These are phyloP conservation scores for Diaporthe ilicicola DNA, from an alignment of 2,329 filamentous ascomycete genomes.

Conservation along the genomic window DNA sequence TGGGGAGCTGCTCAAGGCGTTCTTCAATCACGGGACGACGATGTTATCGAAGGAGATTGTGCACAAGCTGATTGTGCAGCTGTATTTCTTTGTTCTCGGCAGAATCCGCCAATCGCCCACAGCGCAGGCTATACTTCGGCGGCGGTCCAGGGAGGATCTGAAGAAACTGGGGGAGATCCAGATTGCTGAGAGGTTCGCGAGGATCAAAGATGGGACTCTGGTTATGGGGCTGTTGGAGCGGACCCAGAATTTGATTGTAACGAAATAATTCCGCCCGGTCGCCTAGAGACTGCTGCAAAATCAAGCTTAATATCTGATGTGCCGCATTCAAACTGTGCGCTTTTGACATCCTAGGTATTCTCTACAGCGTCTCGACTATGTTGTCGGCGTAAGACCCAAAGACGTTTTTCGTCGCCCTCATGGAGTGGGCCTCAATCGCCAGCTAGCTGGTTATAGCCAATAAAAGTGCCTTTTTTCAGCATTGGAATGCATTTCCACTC, in stretches of 20 bases:
- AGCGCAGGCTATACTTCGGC: conserved; percentile 46
- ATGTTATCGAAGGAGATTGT: conserved; percentile 87
- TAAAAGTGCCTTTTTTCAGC: conserved; percentile 59
- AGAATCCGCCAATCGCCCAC: conserved; percentile 52
- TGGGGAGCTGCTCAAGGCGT: conserved; percentile 82
- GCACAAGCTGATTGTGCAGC: conserved; percentile 74
- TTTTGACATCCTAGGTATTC: background rate
- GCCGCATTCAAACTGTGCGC: no score
- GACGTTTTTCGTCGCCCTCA: background rate
- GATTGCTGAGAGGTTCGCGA: conserved; percentile 5
- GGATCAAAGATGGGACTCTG: conserved; percentile 31
- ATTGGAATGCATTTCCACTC: conserved; percentile 82
- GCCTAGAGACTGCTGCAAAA: background rate
- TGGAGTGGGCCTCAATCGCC: background rate
- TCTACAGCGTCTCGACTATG: background rate
- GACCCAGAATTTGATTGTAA: conserved; percentile 34
- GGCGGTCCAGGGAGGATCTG: conserved; percentile 18
- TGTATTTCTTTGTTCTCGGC: conserved; percentile 73
- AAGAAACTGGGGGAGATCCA: background rate
- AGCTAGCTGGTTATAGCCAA: background rate
- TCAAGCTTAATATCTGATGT: background rate
- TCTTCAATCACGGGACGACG: conserved; percentile 85
- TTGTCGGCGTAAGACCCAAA: background rate
- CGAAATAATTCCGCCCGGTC: background rate
- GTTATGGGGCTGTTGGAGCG: conserved; percentile 39